Evolutionary conservation across 225 moss, liverwort and hornwort species (phyloP).

Genomic region (Bryoerythrophyllum caledonicum): DNA sequence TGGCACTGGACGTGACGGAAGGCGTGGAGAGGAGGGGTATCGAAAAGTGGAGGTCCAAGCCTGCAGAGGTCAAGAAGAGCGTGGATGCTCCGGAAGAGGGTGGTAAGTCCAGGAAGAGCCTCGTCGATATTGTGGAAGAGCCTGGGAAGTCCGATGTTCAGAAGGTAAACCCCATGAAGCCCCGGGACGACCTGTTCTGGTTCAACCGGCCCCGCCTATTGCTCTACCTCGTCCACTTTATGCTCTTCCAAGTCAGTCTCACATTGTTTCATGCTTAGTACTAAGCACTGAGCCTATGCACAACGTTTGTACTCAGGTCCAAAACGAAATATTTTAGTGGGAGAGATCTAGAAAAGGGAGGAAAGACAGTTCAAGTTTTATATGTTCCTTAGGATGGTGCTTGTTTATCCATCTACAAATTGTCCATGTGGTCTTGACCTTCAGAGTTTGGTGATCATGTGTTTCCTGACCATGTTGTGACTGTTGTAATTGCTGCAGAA

Average conservation of each 20-base stretch:
- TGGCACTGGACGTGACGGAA: constrained; percentile 58
- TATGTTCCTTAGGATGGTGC: no score
- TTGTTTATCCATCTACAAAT: no score
- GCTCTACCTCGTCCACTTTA: constrained; percentile 80
- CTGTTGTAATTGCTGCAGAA: constrained; percentile 53
- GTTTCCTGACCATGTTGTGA: not conserved
- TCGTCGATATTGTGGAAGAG: no score
- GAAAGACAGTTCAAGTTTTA: no score
- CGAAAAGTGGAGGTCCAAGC: constrained; percentile 12
- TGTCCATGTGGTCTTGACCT: not conserved
- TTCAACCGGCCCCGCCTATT: constrained; percentile 69
- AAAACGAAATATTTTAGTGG: no score
- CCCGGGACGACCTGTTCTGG: constrained; percentile 88
- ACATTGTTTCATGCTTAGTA: not conserved
- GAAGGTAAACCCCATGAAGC: constrained; percentile 47
- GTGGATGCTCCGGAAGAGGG: not conserved
- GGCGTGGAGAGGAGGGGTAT: constrained; percentile 29
- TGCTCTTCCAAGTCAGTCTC: constrained; percentile 79
- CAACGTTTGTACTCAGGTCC: no score
- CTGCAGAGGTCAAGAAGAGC: not conserved
- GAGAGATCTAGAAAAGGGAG: no score
- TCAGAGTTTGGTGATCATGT: not conserved
- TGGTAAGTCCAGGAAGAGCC: not conserved
- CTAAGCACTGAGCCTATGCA: not conserved
- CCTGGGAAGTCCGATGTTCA: not conserved